Evolutionary conservation across 208 protist species (phyloP).

Genomic region (Leishmania major): DNA sequence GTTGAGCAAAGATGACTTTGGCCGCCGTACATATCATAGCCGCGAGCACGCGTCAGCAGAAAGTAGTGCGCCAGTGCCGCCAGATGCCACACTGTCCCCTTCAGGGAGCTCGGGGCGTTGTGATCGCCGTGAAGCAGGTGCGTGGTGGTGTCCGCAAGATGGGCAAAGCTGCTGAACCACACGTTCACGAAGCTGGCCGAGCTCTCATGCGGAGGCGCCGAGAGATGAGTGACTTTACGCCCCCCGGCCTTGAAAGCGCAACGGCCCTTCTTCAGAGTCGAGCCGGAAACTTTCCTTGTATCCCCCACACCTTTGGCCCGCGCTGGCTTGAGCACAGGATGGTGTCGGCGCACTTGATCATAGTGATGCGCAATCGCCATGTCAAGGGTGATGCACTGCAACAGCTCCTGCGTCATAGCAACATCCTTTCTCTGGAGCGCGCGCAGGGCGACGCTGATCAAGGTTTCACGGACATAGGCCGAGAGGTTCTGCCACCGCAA

Average conservation of each 20-base stretch:
- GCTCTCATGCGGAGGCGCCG: background rate
- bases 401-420: constrained; percentile 22
- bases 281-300: background rate
- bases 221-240: background rate
- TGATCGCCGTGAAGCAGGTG: constrained; percentile 49
- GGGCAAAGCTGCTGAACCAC: constrained; percentile 49
- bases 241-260: background rate
- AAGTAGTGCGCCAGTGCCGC: constrained; percentile 56
- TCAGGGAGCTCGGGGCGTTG: constrained; percentile 38
- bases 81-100: constrained; percentile 51
- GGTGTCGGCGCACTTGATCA: background rate
- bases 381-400: constrained; percentile 36
- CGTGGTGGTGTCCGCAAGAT: constrained; percentile 44
- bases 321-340: background rate
- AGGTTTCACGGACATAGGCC: constrained; percentile 20
- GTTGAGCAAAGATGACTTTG: constrained; percentile 16
- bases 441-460: constrained; percentile 25
- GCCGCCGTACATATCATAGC: constrained; percentile 30
- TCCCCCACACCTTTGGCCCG: background rate
- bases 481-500: constrained; percentile 22
- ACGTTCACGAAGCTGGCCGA: constrained; percentile 28
- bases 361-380: constrained; percentile 24
- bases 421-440: constrained; percentile 31
- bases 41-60: constrained; percentile 22
- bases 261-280: constrained; percentile 8